Evolutionary conservation across 345 rosid species (phyloP).

Genomic region (Sisymbrium irio): DNA sequence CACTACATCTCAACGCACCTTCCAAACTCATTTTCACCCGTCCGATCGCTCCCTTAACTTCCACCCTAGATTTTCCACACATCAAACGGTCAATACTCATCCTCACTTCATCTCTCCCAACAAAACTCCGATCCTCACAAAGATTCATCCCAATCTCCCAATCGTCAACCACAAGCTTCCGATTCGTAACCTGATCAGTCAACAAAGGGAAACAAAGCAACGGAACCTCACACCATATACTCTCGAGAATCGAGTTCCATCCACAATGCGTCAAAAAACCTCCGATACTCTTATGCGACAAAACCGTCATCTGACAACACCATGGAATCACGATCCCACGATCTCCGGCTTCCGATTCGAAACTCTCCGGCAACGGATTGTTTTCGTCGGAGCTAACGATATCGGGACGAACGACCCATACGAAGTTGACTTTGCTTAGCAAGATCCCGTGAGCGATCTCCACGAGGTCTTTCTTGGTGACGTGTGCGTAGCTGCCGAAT

Average conservation of each 20-base stretch:
- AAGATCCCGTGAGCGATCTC: conserved; percentile 69
- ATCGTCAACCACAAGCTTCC: conserved; percentile 79
- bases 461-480: conserved; percentile 40
- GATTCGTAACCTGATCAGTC: conserved; percentile 79
- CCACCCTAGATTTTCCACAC: conserved; percentile 42
- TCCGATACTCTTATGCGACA: conserved; percentile 62
- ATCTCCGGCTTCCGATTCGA: conserved; percentile 41
- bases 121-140: conserved; percentile 27
- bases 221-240: conserved; percentile 71
- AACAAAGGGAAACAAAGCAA: conserved; percentile 63
- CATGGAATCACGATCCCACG: conserved; percentile 61
- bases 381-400: conserved; percentile 64
- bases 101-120: conserved; percentile 45
- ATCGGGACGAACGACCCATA: conserved; percentile 88
- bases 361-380: conserved; percentile 55
- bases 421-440: conserved; percentile 50
- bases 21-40: conserved; percentile 45
- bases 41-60: conserved; percentile 35
- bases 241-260: conserved; percentile 77
- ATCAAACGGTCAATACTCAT: conserved; percentile 48
- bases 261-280: conserved; percentile 87
- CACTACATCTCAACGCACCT: conserved; percentile 40
- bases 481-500: conserved; percentile 83
- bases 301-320: conserved; percentile 62
- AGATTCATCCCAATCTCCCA: conserved; percentile 78